phyloP scores from a whole-genome alignment of 2,329 filamentous ascomycete species.

The Pseudocercospora cruenta region DNA sequence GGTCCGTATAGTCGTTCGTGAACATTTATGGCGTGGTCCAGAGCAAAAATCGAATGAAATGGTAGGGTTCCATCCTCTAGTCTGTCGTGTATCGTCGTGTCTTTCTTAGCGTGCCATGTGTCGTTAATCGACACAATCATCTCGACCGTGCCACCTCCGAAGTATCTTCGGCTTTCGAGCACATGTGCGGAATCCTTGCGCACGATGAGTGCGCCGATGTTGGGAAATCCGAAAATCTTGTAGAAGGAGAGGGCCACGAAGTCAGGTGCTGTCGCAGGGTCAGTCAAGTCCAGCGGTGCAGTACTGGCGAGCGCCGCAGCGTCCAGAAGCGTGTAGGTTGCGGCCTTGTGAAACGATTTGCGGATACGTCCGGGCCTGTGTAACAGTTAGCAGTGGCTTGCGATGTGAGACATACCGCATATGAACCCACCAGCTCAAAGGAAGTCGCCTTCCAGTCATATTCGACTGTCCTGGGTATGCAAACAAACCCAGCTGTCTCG shows the following conservation, averaged over 20 bases:
- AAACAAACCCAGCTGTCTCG: constrained; percentile 41
- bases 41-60: constrained; percentile 66
- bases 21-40: constrained; percentile 62
- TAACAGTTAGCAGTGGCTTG: constrained; percentile 24
- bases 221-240: constrained; percentile 69
- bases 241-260: constrained; percentile 66
- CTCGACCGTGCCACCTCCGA: constrained; percentile 69
- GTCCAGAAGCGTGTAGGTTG: constrained; percentile 60
- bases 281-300: constrained; percentile 59
- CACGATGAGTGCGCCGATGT: constrained; percentile 64
- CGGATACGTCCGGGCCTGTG: constrained; percentile 39
- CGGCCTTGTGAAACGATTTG: constrained; percentile 39
- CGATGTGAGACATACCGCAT: neutral
- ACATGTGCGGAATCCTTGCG: constrained; percentile 60
- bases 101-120: constrained; percentile 60
- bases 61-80: constrained; percentile 70
- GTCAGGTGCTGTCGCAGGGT: constrained; percentile 59
- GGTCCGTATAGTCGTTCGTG: constrained; percentile 61
- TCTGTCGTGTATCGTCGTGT: constrained; percentile 59
- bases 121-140: constrained; percentile 59
- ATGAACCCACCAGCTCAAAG: constrained; percentile 38
- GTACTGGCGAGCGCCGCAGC: constrained; percentile 69
- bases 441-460: constrained; percentile 44
- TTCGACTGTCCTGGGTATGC: constrained; percentile 47
- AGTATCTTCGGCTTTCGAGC: constrained; percentile 61